phyloP scores from a whole-genome alignment of 2,329 filamentous ascomycete species.

The Lachnum nothofagi region DNA sequence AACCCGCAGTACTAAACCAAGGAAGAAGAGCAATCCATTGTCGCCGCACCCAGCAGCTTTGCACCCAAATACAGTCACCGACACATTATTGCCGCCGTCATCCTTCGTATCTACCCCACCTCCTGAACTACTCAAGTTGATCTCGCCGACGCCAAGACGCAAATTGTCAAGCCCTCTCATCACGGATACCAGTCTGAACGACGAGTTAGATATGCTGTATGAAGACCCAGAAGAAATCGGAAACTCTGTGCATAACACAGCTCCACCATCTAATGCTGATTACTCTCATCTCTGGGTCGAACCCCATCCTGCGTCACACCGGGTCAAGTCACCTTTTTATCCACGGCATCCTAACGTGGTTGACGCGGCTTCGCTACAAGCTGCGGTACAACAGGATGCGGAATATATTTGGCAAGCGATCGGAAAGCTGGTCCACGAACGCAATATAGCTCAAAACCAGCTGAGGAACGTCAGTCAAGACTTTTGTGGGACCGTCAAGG shows the following conservation, averaged over 20 bases:
- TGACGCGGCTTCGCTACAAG: slow-evolving; percentile 5
- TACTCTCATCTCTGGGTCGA: background rate
- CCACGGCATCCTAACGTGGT: slow-evolving; percentile 1
- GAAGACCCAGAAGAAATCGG: background rate
- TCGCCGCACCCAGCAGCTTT: background rate
- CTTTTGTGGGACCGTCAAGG: background rate
- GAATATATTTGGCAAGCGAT: slow-evolving; percentile 4
- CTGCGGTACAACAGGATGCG: slow-evolving; percentile 1
- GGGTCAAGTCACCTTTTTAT: background rate
- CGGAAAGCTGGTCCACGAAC: slow-evolving; percentile 3
- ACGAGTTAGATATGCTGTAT: background rate
- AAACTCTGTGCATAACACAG: background rate
- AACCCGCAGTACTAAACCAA: too few species aligned
- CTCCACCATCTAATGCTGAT: background rate
- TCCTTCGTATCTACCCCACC: too few species aligned
- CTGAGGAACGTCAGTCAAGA: background rate
- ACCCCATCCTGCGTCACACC: background rate
- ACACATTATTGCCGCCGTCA: too few species aligned
- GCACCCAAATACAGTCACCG: background rate
- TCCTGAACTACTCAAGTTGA: background rate
- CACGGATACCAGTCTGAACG: background rate
- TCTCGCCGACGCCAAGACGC: background rate
- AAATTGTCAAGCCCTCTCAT: background rate
- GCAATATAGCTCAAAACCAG: background rate
- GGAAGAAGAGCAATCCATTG: background rate